Evolutionary conservation across 441 rosid genomes (phyloP), one percentile per base, ranked within the genome.

Genomic region (Jatropha podagrica): DNA sequence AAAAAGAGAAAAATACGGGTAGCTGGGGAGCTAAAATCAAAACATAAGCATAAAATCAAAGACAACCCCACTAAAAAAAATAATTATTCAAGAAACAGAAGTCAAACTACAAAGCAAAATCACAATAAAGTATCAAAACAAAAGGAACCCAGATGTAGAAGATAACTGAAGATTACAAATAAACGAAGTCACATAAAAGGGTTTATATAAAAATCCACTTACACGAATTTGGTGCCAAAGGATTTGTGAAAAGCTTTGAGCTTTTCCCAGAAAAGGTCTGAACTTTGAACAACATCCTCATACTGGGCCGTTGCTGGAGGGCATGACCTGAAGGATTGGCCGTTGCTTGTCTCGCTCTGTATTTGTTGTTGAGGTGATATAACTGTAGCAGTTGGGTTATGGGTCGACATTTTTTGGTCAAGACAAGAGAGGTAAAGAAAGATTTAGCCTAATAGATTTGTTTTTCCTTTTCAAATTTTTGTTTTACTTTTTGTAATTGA

Each of bases 201-300:
- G 46, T 15, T 23, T 1, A 8, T 0, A 5, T n/a, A 66, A 67
- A 58, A 38, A 71, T 44, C 63, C 51, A 74, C 92, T 82, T 55
- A 91, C 98, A 78, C 82, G 83, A 92, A 83, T 75, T 86, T 86
- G 72, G 83, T 74, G 65, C 84, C 89, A 70, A 82, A 76, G 1
- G 85, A 81, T 37, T 73, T 76, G 66, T 86, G 90, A 52, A 90
- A 85, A 82, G 85, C 83, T 64, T 68, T 73, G 73, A 95, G 90
- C 83, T 88, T 89, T 73, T 85, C 91, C 91, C 88, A 86, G 86
- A 92, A 95, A 83, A 91, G 92, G 63, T 80, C 86, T 5, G 94
- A 72, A 79, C 75, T 87, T 69, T 81, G 92, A 76, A 82, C 82
- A 79, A 91, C 83, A 73, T 91, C 93, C 56, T 92, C 85, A 63